Conservation (phyloP, 1,139 yeast species). For the Sugiyamaella xylanicola region DNA sequence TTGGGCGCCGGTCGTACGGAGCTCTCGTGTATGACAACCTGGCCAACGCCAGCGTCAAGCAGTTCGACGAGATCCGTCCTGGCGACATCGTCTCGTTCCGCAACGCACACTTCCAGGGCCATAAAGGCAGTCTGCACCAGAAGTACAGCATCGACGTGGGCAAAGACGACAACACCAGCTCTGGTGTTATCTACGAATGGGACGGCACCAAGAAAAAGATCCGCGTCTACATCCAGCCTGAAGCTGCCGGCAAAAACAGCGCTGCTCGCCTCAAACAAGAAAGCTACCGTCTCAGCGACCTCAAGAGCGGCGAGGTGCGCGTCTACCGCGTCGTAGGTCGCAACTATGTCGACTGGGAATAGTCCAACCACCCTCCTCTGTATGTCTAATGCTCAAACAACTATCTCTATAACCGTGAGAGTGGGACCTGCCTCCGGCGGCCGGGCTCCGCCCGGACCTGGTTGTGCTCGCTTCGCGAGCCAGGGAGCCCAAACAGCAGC, state of each 20-base stretch:
- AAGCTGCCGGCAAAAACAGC: conserved; percentile 41
- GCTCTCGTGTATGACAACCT: conserved; percentile 65
- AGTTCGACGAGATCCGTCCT: conserved; percentile 65
- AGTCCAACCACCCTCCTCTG: conserved; percentile 2
- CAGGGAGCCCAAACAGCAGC: too few relatives aligned
- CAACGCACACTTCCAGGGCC: conserved; percentile 72
- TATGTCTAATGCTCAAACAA: too few relatives aligned
- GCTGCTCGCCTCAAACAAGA: conserved; percentile 59
- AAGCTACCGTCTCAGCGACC: conserved; percentile 66
- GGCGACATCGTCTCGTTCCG: conserved; percentile 84
- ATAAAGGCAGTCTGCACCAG: conserved; percentile 57
- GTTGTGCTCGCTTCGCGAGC: not conserved
- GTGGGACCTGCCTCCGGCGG: conserved; percentile 8
- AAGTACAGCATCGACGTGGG: conserved; percentile 55
- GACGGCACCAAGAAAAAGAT: conserved; percentile 77
- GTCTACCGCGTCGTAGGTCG: conserved; percentile 74
- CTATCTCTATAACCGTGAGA: too few relatives aligned
- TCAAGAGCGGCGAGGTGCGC: conserved; percentile 77
- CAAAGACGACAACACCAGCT: conserved; percentile 38
- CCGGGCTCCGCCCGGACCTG: conserved; percentile 9
- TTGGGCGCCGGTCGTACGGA: conserved; percentile 74
- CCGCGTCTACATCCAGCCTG: conserved; percentile 61
- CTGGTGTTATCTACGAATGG: conserved; percentile 61
- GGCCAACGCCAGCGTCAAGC: conserved; percentile 59
- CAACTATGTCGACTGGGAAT: conserved; percentile 62